These are phyloP conservation scores for Metschnikowia koreensis DNA, from an alignment of 805 yeast genomes.

Conservation along the genomic window DNA sequence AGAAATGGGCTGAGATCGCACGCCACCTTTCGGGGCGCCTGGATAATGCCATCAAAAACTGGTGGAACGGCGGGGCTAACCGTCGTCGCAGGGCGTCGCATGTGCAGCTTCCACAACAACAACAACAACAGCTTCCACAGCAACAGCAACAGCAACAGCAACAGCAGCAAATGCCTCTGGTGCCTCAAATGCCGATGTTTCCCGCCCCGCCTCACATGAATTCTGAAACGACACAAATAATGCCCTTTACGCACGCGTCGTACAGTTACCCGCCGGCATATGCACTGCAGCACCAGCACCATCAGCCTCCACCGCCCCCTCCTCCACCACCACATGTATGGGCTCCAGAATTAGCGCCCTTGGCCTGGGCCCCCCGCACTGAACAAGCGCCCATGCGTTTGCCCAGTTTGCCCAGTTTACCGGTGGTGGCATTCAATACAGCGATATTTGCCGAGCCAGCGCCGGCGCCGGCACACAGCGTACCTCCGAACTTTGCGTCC, in stretches of 20 bases:
- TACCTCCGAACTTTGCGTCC: neutral
- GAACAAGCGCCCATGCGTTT: neutral
- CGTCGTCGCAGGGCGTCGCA: constrained; percentile 58
- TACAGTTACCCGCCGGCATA: neutral
- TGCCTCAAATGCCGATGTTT: neutral
- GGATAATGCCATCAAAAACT: constrained; percentile 90
- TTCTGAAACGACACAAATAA: neutral
- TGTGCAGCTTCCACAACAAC: constrained; percentile 6
- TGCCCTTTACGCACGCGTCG: neutral
- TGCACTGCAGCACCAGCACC: neutral
- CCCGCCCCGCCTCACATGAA: neutral
- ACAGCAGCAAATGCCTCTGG: neutral
- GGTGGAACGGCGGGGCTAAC: constrained; percentile 97
- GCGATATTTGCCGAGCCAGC: constrained; percentile 31
- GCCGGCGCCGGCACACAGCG: neutral
- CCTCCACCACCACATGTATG: neutral
- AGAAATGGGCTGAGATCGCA: constrained; percentile 92
- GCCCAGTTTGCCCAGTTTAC: constrained; percentile 15
- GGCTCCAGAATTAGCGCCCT: neutral
- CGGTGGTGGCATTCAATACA: constrained; percentile 41
- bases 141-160: neutral
- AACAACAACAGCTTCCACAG: neutral
- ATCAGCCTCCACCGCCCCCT: neutral
- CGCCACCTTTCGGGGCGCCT: constrained; percentile 81
- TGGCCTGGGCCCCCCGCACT: neutral